A percentile compares a stretch with the other conserved stretches of the same genome.
Evolutionary conservation across 805 yeast genomes (phyloP).

Genomic region (Ascoidea rubescens): DNA sequence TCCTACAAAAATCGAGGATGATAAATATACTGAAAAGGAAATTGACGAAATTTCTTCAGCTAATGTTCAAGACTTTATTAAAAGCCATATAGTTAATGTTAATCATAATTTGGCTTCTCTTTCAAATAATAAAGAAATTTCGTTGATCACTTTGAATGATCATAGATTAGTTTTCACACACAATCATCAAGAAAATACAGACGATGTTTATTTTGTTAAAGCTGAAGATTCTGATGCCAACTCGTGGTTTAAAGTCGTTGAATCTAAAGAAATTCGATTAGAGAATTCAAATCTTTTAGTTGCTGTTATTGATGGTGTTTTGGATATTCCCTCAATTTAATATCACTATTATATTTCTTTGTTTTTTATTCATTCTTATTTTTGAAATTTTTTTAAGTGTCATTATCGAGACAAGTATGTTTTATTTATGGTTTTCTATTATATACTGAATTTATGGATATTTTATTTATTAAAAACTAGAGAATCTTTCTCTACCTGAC

Average conservation of each 20-base stretch:
- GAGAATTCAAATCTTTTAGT: constrained; percentile 4
- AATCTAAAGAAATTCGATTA: not conserved
- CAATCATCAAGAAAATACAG: not conserved
- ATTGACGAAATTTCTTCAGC: constrained; percentile 33
- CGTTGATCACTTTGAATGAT: no score
- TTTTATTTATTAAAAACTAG: no score
- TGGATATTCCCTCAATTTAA: constrained; percentile 4
- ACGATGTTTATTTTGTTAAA: not conserved
- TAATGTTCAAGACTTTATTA: constrained; percentile 45
- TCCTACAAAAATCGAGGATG: constrained; percentile 34
- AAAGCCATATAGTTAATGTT: constrained; percentile 43
- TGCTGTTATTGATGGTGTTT: constrained; percentile 4
- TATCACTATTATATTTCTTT: no score
- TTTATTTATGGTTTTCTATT: no score
- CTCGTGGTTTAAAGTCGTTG: not conserved
- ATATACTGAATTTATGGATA: no score
- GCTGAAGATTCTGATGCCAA: not conserved
- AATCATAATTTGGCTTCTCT: not conserved
- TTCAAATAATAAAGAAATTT: not conserved
- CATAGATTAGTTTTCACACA: no score
- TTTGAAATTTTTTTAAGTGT: no score
- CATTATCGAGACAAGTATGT: no score
- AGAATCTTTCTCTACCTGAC: no score
- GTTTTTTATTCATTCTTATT: not conserved
- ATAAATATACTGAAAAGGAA: constrained; percentile 21